Evolutionary conservation across 768 basidiomycete genomes (phyloP).

Genomic region (Pisolithus orientalis): DNA sequence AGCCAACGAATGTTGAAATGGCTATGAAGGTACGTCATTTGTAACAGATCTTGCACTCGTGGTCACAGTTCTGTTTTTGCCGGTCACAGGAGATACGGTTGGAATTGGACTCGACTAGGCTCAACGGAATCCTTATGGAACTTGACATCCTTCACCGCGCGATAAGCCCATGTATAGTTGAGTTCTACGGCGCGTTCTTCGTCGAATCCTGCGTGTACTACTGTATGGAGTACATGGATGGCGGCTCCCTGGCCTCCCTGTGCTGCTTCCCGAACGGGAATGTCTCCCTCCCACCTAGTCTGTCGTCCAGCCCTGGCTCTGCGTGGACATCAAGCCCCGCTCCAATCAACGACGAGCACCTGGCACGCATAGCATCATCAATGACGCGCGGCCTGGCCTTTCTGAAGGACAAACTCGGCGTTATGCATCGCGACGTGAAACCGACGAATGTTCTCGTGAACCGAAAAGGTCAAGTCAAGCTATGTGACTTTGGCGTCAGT

Average conservation of each 20-base stretch:
- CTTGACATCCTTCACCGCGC: conserved; percentile 97
- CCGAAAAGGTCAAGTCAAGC: conserved; percentile 80
- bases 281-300: conserved; percentile 27
- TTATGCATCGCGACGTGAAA: conserved; percentile 83
- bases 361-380: conserved; percentile 71
- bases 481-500: conserved; percentile 98
- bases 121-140: conserved; percentile 97
- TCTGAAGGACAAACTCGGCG: conserved; percentile 90
- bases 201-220: conserved; percentile 99
- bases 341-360: conserved; percentile 64
- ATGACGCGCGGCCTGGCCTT: conserved; percentile 92
- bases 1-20: conserved; percentile 92
- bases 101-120: conserved; percentile 87
- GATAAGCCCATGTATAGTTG: conserved; percentile 85
- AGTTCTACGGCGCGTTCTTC: conserved; percentile 99
- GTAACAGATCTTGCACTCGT: background rate
- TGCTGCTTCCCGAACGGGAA: conserved; percentile 42
- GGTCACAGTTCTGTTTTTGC: too few relatives aligned
- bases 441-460: conserved; percentile 94
- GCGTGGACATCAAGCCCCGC: conserved; percentile 30
- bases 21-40: conserved; percentile 84
- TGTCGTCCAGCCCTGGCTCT: conserved; percentile 27
- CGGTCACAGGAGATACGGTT: conserved; percentile 84
- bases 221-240: conserved; percentile 99
- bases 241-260: conserved; percentile 84